Evolutionary conservation across 495 filamentous ascomycete genomes (phyloP).

Genomic region (Massariosphaeria phaeospora): DNA sequence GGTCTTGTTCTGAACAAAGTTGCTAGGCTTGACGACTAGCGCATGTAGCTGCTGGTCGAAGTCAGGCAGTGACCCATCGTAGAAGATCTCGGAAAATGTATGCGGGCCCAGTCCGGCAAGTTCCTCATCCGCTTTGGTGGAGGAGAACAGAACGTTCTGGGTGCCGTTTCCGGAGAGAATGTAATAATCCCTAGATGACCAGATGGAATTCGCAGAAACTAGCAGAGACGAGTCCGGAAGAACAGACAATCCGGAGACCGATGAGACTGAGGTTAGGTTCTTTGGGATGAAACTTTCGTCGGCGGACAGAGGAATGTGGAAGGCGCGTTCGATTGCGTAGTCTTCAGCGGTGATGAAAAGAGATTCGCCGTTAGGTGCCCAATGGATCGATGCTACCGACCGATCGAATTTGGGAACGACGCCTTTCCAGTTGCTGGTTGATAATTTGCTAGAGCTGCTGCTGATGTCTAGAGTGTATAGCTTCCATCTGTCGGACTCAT

Average conservation of each 20-base stretch:
- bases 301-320: slow-evolving; percentile 17
- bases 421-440: slow-evolving; percentile 12
- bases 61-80: slow-evolving; percentile 30
- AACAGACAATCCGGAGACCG: slow-evolving; percentile 33
- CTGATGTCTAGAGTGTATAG: slow-evolving; percentile 51
- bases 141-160: slow-evolving; percentile 34
- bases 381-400: slow-evolving; percentile 25
- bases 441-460: neutral
- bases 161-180: slow-evolving; percentile 34
- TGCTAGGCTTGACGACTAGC: slow-evolving; percentile 44
- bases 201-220: slow-evolving; percentile 39
- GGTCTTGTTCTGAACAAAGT: slow-evolving; percentile 45
- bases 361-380: slow-evolving; percentile 29
- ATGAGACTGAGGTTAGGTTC: slow-evolving; percentile 19
- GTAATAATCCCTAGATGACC: slow-evolving; percentile 41
- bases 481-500: slow-evolving; percentile 81
- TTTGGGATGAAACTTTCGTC: neutral
- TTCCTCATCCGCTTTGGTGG: slow-evolving; percentile 35
- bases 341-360: slow-evolving; percentile 37
- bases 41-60: slow-evolving; percentile 43
- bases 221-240: slow-evolving; percentile 40
- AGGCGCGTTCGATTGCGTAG: slow-evolving; percentile 16
- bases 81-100: slow-evolving; percentile 41
- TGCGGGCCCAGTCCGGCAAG: slow-evolving; percentile 12
- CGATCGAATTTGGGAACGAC: slow-evolving; percentile 26